A percentile compares a stretch with the other conserved stretches of the same genome.
These are phyloP conservation scores for Coemansia asiatica DNA, from an alignment of 192 early-diverging fungal genomes.

Conservation along the genomic window DNA sequence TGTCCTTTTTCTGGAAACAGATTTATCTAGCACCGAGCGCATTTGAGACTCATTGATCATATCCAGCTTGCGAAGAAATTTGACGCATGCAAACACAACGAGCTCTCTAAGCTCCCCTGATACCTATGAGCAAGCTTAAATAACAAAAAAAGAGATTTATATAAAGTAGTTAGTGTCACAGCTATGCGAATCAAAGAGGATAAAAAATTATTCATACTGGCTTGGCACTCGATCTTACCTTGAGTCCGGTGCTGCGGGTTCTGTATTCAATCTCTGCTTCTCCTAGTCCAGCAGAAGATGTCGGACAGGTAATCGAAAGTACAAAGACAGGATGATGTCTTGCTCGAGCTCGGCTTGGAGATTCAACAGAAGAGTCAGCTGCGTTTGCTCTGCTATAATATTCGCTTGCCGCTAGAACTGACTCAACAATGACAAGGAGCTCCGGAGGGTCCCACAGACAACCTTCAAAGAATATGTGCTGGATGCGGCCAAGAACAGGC, in stretches of 20 bases:
- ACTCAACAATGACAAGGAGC: constrained; percentile 15
- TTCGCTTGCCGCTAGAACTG: constrained; percentile 17
- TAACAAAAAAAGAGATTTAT: too few relatives aligned
- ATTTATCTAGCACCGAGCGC: constrained; percentile 5
- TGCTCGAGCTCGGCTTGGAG: constrained; percentile 2
- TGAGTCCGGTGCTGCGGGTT: neutral
- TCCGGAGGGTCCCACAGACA: constrained; percentile 14
- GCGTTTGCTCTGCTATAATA: constrained; percentile 12
- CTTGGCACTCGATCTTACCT: neutral
- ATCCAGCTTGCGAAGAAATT: constrained; percentile 39
- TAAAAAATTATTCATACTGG: too few relatives aligned
- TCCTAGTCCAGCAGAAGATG: too few relatives aligned
- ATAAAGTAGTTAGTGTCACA: too few relatives aligned
- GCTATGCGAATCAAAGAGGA: too few relatives aligned
- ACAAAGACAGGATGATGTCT: constrained; percentile 39
- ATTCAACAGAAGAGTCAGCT: neutral
- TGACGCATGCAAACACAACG: constrained; percentile 36
- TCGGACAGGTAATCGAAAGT: constrained; percentile 12
- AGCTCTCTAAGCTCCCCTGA: constrained; percentile 23
- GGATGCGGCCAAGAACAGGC: constrained; percentile 26
- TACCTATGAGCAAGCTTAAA: neutral
- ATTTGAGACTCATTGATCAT: constrained; percentile 37
- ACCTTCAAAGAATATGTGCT: constrained; percentile 32
- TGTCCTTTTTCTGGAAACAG: neutral
- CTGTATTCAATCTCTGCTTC: neutral